A percentile compares a stretch with the other conserved stretches of the same genome.
phyloP scores from a whole-genome alignment of 1,284 basidiomycete species.

The Moesziomyces sp. region DNA sequence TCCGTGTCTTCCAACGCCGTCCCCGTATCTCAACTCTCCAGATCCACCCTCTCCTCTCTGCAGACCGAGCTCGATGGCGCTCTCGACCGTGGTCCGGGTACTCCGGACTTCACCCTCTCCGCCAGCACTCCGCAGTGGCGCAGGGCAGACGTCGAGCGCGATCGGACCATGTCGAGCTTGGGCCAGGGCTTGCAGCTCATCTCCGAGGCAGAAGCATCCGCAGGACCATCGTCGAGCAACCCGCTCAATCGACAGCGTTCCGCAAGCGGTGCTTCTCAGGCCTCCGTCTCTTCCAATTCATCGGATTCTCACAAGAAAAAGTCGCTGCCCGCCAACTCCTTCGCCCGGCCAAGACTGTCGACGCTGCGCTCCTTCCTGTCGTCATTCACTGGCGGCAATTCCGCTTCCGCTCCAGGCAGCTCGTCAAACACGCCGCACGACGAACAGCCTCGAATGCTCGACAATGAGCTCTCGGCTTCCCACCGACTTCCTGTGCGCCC shows the following conservation, averaged over 20 bases:
- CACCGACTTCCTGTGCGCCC: slow-evolving; percentile 8
- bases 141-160: slow-evolving; percentile 31
- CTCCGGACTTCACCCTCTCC: slow-evolving; percentile 48
- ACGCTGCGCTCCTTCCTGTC: slow-evolving; percentile 51
- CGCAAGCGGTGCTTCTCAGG: slow-evolving; percentile 19
- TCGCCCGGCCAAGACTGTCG: slow-evolving; percentile 21
- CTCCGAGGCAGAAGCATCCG: slow-evolving; percentile 24
- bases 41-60: slow-evolving; percentile 22
- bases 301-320: slow-evolving; percentile 42
- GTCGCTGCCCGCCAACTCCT: slow-evolving; percentile 1
- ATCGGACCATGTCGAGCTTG: slow-evolving; percentile 40
- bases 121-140: slow-evolving; percentile 37
- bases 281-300: slow-evolving; percentile 11
- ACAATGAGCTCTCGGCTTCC: neutral
- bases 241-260: slow-evolving; percentile 26
- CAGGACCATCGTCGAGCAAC: slow-evolving; percentile 11
- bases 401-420: slow-evolving; percentile 19
- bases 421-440: slow-evolving; percentile 20
- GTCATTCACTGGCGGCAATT: slow-evolving; percentile 35
- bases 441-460: neutral
- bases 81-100: slow-evolving; percentile 47
- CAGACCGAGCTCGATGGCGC: slow-evolving; percentile 11
- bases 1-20: slow-evolving; percentile 45
- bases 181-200: slow-evolving; percentile 46
- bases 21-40: slow-evolving; percentile 26